Conservation (phyloP, 2,329 filamentous ascomycete genomes). For the Xylogone sp. region DNA sequence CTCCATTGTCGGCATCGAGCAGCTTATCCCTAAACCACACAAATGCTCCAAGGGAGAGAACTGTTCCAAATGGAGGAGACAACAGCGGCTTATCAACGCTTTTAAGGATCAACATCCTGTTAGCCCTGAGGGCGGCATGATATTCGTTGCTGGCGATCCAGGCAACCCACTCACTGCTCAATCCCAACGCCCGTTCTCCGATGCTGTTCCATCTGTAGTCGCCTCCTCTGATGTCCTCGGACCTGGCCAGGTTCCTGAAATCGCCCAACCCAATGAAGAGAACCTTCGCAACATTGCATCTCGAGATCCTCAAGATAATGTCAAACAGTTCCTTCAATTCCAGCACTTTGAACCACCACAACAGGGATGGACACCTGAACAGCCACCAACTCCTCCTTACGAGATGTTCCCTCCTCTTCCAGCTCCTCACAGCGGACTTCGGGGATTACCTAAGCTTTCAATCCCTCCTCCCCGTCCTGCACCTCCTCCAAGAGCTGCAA, state of each 20-base stretch:
- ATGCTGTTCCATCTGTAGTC: constrained; percentile 75
- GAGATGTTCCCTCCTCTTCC: constrained; percentile 52
- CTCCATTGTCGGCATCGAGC: constrained; percentile 89
- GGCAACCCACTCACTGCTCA: constrained; percentile 68
- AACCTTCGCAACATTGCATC: constrained; percentile 65
- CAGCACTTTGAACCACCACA: constrained; percentile 59
- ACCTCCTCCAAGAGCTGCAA: constrained; percentile 25
- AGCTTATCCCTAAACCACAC: constrained; percentile 80
- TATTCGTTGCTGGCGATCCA: constrained; percentile 75
- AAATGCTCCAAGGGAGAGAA: constrained; percentile 82
- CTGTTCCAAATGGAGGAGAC: constrained; percentile 77
- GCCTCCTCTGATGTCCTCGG: constrained; percentile 90
- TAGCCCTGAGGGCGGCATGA: constrained; percentile 55
- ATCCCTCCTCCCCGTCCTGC: constrained; percentile 42
- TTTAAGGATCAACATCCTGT: constrained; percentile 75
- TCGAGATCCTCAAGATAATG: constrained; percentile 86
- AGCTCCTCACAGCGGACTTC: constrained; percentile 50
- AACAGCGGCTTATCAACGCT: constrained; percentile 71
- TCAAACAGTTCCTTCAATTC: constrained; percentile 85
- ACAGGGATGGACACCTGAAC: constrained; percentile 40
- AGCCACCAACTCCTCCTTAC: constrained; percentile 68
- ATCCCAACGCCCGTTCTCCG: constrained; percentile 65
- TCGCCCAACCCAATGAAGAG: constrained; percentile 70
- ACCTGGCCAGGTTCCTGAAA: constrained; percentile 57
- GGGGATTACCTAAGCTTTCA: constrained; percentile 57